A percentile compares a stretch with the other conserved stretches of the same genome.
Conservation (phyloP, 495 filamentous ascomycete species). For the Lasiosphaeria ovina region DNA sequence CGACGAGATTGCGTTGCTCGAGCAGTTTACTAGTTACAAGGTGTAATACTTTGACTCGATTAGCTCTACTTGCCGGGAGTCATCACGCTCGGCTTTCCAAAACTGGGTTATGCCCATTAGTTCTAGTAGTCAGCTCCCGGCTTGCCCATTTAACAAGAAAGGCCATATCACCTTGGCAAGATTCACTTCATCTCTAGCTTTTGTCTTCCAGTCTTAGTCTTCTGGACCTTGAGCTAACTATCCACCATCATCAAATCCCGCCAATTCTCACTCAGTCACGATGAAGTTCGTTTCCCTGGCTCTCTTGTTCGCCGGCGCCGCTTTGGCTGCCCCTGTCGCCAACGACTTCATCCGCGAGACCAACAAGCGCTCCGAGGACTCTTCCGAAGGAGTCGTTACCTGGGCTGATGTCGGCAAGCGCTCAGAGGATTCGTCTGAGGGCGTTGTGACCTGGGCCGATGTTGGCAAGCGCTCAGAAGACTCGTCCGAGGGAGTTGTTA, state of each 20-base stretch:
- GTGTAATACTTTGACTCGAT: too few species aligned
- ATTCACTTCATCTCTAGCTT: too few species aligned
- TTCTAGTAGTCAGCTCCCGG: too few species aligned
- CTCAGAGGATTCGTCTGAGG: not conserved
- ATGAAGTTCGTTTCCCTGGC: constrained; percentile 2
- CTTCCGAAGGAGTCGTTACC: not conserved
- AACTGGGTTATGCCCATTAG: too few species aligned
- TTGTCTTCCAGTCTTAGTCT: too few species aligned
- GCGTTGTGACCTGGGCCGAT: constrained; percentile 1
- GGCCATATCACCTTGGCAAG: too few species aligned
- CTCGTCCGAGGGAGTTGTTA: not conserved
- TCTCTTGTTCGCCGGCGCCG: not conserved
- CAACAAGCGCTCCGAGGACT: not conserved
- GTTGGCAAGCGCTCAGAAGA: not conserved
- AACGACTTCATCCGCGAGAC: not conserved
- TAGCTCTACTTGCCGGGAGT: too few species aligned
- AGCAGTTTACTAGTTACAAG: too few species aligned
- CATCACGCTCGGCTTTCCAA: too few species aligned
- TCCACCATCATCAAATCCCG: not conserved
- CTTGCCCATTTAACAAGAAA: too few species aligned
- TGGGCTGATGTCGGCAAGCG: not conserved
- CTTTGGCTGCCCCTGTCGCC: constrained; percentile 5
- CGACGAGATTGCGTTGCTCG: too few species aligned
- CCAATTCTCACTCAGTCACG: not conserved
- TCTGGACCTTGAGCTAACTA: not conserved